Evolutionary conservation across 2,329 filamentous ascomycete species (phyloP).

Genomic region (Arthrobotrys musiformis): DNA sequence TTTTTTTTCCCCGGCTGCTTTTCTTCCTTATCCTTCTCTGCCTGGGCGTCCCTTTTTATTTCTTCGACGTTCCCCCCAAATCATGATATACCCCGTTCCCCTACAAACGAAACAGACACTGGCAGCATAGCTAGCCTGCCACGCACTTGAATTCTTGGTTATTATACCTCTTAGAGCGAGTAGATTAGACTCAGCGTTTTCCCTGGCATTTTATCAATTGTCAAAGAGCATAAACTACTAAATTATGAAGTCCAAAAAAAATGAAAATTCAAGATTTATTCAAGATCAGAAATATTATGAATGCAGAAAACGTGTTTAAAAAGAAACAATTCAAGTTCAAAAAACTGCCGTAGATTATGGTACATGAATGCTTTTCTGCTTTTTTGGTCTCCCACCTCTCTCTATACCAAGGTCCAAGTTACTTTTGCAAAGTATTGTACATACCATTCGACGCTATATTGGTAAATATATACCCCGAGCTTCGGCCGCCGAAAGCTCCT

Average conservation of each 20-base stretch:
- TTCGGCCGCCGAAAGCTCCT: neutral
- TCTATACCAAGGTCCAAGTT: neutral
- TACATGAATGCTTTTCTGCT: conserved; percentile 30
- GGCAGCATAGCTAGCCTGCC: conserved; percentile 1
- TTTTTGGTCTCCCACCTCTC: neutral
- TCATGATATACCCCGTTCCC: conserved; percentile 5
- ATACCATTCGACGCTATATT: neutral
- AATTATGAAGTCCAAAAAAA: neutral
- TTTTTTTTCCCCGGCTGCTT: conserved; percentile 2
- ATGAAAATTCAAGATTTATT: neutral
- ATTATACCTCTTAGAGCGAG: conserved; percentile 33
- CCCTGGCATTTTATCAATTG: neutral
- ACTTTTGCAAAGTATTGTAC: neutral
- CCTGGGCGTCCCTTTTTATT: conserved; percentile 22
- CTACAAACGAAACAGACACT: neutral
- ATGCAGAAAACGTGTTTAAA: neutral
- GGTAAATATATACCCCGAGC: neutral
- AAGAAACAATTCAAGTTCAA: neutral
- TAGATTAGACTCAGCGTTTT: conserved; percentile 26
- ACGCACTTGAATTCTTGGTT: conserved; percentile 1
- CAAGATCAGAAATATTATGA: neutral
- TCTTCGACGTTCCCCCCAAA: neutral
- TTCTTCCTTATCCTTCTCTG: neutral
- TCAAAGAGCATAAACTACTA: neutral
- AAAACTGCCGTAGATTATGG: conserved; percentile 12